Base-by-base conservation (phyloP, 2,329 filamentous ascomycete genomes). In the Aspergillus nomiae region DNA sequence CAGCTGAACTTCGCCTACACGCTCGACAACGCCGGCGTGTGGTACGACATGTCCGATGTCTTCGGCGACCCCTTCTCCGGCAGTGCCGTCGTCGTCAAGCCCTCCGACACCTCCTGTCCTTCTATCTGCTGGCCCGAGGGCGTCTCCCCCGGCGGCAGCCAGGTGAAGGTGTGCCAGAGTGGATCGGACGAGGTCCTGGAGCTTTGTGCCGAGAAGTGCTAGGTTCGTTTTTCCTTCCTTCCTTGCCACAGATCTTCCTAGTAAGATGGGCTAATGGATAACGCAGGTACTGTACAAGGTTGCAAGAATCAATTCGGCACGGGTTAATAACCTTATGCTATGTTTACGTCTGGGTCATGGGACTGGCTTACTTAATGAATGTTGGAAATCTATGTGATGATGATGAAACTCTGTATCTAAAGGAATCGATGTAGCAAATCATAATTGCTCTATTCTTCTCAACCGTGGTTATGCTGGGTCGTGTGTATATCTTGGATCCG, bases 31-130 rank as follows among this genome's bases (percentile, higher is more conserved):
- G 70, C 67, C 54, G 68, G 71, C 48, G 69, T 80, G 62, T 79
- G 75, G 68, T 82, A 82, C 60, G 80, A 81, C 58, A 68, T 82
- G 61, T 78, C 75, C 6, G 76, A 78, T 69, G 78, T 82, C 59
- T 78, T 78, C 56, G 80, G 79, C 4, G 76, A 80, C 61, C 72
- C 80, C 11, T 82, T 82, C 67, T 69, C 69, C 1, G 74, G 75
- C 4, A 63, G 66, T 9, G 48, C 66, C 0, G 56, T 78, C 12
- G 60, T 59, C 1, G 68, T 78, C 10, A 62, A 67, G 16, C 69
- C 73, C 9, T 69, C 65, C 7, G 67, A 75, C 30, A 41, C 60
- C 3, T 58, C 54, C 4, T 78, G 76, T 58, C 62, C 62, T 26
- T 63, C 59, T 3, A 71, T 78, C 50, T 75, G 72, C 56, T 78